Conservation (phyloP, 2,329 filamentous ascomycete genomes). For the Rugonectria rugulosa region DNA sequence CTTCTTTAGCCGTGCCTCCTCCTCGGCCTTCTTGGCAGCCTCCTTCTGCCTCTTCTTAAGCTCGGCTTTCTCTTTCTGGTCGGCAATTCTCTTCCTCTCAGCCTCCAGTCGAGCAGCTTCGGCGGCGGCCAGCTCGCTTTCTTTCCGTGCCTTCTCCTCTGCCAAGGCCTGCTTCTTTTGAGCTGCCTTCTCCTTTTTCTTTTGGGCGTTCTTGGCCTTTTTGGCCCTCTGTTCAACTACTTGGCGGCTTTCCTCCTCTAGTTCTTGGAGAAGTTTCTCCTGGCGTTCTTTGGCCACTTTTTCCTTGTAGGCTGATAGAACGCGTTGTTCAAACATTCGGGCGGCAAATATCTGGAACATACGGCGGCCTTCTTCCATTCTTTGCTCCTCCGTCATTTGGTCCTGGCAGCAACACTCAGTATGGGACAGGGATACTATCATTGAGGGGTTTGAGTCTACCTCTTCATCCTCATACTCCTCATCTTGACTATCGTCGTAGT, state of each 20-base stretch:
- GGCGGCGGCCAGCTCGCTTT: conserved; percentile 89
- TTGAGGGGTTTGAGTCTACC: conserved; percentile 59
- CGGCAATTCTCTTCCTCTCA: conserved; percentile 81
- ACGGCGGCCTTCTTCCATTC: conserved; percentile 96
- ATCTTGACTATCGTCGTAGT: conserved; percentile 68
- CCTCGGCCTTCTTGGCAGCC: conserved; percentile 86
- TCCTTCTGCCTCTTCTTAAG: conserved; percentile 93
- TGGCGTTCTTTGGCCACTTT: conserved; percentile 95
- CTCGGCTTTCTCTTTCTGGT: conserved; percentile 82
- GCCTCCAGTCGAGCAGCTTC: conserved; percentile 78
- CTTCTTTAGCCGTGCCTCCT: conserved; percentile 85
- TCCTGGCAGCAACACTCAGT: conserved; percentile 71
- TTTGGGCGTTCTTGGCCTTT: conserved; percentile 92
- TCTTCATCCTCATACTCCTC: conserved; percentile 83
- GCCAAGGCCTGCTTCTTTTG: conserved; percentile 87
- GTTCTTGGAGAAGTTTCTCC: conserved; percentile 86
- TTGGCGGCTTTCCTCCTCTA: conserved; percentile 82
- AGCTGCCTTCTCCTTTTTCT: conserved; percentile 92
- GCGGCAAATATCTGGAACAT: conserved; percentile 99
- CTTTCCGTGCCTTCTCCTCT: conserved; percentile 88
- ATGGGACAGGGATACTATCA: conserved; percentile 50
- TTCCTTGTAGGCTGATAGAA: conserved; percentile 95
- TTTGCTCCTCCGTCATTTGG: conserved; percentile 95
- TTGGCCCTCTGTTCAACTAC: conserved; percentile 86
- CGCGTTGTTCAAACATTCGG: conserved; percentile 98